Conservation (phyloP, 2,329 filamentous ascomycete genomes). For the Drechslerella dactyloides region DNA sequence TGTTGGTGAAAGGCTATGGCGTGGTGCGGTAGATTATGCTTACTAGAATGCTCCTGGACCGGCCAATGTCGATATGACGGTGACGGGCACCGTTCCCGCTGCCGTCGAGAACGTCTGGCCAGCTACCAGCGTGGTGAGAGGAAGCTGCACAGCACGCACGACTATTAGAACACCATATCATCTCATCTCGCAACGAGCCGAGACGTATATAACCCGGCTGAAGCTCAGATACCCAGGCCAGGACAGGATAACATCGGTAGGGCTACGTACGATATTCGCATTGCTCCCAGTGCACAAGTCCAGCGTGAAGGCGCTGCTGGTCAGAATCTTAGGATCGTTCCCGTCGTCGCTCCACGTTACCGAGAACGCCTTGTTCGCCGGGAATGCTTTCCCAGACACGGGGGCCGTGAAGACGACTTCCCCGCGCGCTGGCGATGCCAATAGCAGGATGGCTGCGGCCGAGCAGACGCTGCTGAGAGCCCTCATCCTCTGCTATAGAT, state of each 20-base stretch:
- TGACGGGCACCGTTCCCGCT: conserved; percentile 53
- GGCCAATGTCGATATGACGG: conserved; percentile 54
- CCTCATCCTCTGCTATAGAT: conserved; percentile 13
- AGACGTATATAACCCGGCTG: neutral
- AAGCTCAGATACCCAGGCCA: too few relatives aligned
- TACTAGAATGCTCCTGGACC: conserved; percentile 56
- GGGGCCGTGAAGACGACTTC: conserved; percentile 63
- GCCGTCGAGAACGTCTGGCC: conserved; percentile 51
- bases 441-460: conserved; percentile 11
- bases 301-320: conserved; percentile 65
- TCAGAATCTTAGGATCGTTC: conserved; percentile 61
- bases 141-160: conserved; percentile 33
- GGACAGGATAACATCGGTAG: too few relatives aligned
- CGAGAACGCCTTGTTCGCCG: conserved; percentile 63
- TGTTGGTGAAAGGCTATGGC: too few relatives aligned
- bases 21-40: neutral
- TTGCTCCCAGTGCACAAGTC: conserved; percentile 69
- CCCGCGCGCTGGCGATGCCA: conserved; percentile 26
- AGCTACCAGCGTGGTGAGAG: conserved; percentile 57
- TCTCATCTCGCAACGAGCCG: neutral
- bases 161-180: neutral
- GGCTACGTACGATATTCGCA: conserved; percentile 60
- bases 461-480: conserved; percentile 4
- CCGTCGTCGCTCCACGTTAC: conserved; percentile 67
- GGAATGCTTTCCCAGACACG: conserved; percentile 62